A percentile compares a stretch with the other conserved stretches of the same genome.
These are phyloP conservation scores for Gelatoporia subvermispora DNA, from an alignment of 768 basidiomycete species.

Conservation along the genomic window DNA sequence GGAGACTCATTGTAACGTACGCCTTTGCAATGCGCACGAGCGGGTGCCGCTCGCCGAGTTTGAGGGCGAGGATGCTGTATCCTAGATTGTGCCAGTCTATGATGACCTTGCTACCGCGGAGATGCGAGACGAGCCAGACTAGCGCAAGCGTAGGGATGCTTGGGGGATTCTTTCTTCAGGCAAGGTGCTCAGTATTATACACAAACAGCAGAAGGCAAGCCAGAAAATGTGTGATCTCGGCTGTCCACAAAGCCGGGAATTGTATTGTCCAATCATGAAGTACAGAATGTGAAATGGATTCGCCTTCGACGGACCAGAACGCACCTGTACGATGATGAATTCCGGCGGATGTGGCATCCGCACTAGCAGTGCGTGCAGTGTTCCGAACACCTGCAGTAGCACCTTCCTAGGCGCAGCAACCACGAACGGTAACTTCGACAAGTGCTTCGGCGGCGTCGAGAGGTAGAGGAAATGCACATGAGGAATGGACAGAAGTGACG, in stretches of 20 bases:
- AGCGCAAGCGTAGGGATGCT: slow-evolving; percentile 90
- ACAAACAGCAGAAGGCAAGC: neutral
- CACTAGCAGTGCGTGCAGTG: slow-evolving; percentile 60
- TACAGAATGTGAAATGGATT: too few species aligned
- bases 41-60: slow-evolving; percentile 60
- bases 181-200: neutral
- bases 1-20: slow-evolving; percentile 35
- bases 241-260: too few species aligned
- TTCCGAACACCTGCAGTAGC: slow-evolving; percentile 54
- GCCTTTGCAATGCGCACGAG: slow-evolving; percentile 72
- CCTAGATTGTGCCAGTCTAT: slow-evolving; percentile 99
- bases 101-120: slow-evolving; percentile 80
- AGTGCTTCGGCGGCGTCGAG: slow-evolving; percentile 50
- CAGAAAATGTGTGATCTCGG: too few species aligned
- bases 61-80: slow-evolving; percentile 85
- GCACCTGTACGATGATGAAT: slow-evolving; percentile 86
- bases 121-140: slow-evolving; percentile 64
- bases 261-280: neutral
- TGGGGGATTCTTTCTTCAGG: slow-evolving; percentile 76
- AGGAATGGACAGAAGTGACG: slow-evolving; percentile 64
- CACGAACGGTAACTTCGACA: slow-evolving; percentile 57
- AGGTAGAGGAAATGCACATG: slow-evolving; percentile 66
- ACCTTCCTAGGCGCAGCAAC: slow-evolving; percentile 82
- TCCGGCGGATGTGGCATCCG: slow-evolving; percentile 65
- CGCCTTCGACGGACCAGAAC: slow-evolving; percentile 19